Evolutionary conservation across 768 basidiomycete genomes (phyloP), one percentile per base, ranked within the genome.

Genomic region (Kwoniella heveanensis): DNA sequence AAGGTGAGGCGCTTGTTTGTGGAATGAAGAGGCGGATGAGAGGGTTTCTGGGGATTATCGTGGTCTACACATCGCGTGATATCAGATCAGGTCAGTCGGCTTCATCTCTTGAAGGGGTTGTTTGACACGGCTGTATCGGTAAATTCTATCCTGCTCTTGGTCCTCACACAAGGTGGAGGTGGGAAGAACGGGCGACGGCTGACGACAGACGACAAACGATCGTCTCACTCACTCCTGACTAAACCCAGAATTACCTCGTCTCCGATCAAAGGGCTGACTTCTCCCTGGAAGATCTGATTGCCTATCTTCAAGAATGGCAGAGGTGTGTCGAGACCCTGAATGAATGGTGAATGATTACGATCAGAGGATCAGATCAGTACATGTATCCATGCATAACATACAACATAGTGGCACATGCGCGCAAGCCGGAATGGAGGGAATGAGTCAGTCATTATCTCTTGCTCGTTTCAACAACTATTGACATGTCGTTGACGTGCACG

Each of bases 251-350:
- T 73, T 22, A 76, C 70, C 44, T 76, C 74, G 50, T 71, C 70
- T 0, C 74, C 74, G 56, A 76, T 73, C 49, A 76, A 27, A 10
- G 71, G 62, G 8, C 70, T 62, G 19, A 56, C 22, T 49, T 73
- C 58, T 2, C 74, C 74, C 53, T 71, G 69, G 62, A 66, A 72
- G 6, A 72, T 48, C 52, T 71, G 69, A 58, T 71, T 70, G 2
- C 72, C 72, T 9, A 76, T 30, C 46, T 76, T 80, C 12, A 92
- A 79, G 62, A 93, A 85, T 2, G 89, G 89, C 21, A 85, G 81
- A 2, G 88, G 82, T 12, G 87, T 85, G 71, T 90, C 87, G 24
- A 84, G 80, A 25, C 72, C 65, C 51, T 71, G 64, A 9, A 65
- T 64, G 1, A 44, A 65, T 57, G 32, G 10, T 37, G 32, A n/a